Conservation (phyloP, 768 basidiomycete species). For the Tulasnella sp. region DNA sequence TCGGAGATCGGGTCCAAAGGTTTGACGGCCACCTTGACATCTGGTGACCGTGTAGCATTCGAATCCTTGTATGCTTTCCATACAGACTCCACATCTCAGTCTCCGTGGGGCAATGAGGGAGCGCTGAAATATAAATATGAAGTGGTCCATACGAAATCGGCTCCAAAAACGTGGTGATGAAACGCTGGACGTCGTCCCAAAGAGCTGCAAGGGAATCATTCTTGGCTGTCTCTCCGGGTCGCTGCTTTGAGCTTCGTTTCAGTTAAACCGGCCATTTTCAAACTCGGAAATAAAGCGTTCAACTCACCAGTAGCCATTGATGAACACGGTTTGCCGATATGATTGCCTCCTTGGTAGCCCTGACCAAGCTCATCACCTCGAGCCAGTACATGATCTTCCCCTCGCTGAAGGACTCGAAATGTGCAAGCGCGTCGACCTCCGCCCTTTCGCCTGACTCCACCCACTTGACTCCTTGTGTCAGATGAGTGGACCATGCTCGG, state of each 20-base stretch:
- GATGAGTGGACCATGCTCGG: background rate
- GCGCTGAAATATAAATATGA: background rate
- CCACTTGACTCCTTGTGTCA: background rate
- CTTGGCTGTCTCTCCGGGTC: background rate
- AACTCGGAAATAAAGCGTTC: background rate
- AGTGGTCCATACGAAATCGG: background rate
- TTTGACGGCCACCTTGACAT: background rate
- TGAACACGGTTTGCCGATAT: background rate
- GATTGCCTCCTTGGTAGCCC: background rate
- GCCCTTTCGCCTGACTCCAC: background rate
- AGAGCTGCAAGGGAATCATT: background rate
- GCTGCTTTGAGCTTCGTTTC: background rate
- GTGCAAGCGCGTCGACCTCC: background rate
- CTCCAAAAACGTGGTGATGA: background rate
- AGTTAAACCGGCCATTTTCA: background rate
- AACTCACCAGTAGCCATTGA: background rate
- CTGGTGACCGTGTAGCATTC: background rate
- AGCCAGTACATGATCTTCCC: background rate
- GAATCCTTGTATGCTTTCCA: background rate
- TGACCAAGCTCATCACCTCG: background rate
- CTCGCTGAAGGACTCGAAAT: background rate
- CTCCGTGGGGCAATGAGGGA: background rate
- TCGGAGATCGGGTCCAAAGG: background rate
- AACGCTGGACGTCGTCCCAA: background rate
- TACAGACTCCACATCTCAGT: background rate